These are phyloP conservation scores for Acacia acuminata DNA, from an alignment of 306 rosid species.

Conservation along the genomic window DNA sequence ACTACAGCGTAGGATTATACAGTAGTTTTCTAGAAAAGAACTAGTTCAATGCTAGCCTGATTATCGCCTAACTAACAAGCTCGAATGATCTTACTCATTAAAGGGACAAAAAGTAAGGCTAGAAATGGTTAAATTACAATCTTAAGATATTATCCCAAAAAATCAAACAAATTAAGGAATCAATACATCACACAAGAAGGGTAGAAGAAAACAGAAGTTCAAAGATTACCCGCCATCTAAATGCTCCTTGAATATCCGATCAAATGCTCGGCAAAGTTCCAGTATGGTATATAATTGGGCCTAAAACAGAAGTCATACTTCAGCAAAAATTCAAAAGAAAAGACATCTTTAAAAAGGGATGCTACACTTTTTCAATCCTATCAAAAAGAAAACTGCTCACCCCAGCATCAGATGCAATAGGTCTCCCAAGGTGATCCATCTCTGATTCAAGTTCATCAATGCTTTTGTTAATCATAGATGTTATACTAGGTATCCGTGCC, in stretches of 20 bases:
- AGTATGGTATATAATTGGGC: constrained; percentile 91
- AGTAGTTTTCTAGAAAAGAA: constrained; percentile 4
- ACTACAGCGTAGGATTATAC: not conserved
- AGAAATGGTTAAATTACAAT: constrained; percentile 17
- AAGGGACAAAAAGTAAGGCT: not conserved
- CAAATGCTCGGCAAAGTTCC: constrained; percentile 96
- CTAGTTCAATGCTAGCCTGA: not conserved
- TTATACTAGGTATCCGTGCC: constrained; percentile 84
- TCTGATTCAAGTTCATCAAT: constrained; percentile 94
- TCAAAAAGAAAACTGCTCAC: constrained; percentile 50
- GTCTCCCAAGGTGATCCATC: constrained; percentile 94
- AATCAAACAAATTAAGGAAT: constrained; percentile 1
- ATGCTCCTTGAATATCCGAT: constrained; percentile 95
- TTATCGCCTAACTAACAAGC: not conserved
- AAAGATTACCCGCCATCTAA: constrained; percentile 90
- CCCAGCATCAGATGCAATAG: constrained; percentile 93
- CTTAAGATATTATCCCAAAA: constrained; percentile 5
- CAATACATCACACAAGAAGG: not conserved
- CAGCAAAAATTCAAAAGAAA: constrained; percentile 10
- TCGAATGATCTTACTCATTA: not conserved
- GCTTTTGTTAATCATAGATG: constrained; percentile 88
- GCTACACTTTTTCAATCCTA: constrained; percentile 15
- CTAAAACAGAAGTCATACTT: constrained; percentile 44
- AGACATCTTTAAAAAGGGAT: constrained; percentile 5
- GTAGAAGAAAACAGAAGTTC: constrained; percentile 6